Conservation (phyloP, 306 rosid species). For the Trichosanthes cucumerina region DNA sequence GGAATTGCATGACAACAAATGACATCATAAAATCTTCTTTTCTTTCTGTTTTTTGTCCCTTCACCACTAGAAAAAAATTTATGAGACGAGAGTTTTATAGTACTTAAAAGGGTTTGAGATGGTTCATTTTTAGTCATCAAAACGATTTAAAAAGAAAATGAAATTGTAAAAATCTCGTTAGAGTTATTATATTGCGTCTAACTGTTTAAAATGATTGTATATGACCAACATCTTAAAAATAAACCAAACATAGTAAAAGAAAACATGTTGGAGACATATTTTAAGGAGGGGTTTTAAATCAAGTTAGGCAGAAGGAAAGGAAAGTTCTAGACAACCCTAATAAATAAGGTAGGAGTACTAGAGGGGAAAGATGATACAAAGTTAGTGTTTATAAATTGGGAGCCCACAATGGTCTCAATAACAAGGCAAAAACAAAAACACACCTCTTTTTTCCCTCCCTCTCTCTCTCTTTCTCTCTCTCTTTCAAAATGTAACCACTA, state of each 20-base stretch:
- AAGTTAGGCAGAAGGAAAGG: not conserved
- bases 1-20: not conserved
- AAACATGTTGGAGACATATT: not conserved
- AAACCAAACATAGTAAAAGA: not conserved
- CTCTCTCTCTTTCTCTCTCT: not conserved
- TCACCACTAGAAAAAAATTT: not conserved
- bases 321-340: not conserved
- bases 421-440: constrained; percentile 23
- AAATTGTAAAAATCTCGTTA: too few relatives aligned
- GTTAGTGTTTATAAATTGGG: not conserved
- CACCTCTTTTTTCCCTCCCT: not conserved
- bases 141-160: too few relatives aligned
- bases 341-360: not conserved
- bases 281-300: not conserved
- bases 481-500: constrained; percentile 16
- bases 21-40: constrained; percentile 1
- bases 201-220: too few relatives aligned
- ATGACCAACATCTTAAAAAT: too few relatives aligned
- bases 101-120: too few relatives aligned
- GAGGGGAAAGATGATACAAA: not conserved
- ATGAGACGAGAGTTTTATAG: not conserved
- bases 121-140: too few relatives aligned
- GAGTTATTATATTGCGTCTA: too few relatives aligned
- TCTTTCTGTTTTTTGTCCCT: not conserved
- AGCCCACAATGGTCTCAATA: constrained; percentile 20